Percentiles rank a stretch among this genome's conserved stretches.
Conservation (phyloP, 2,329 filamentous ascomycete genomes). For the Plenodomus biglobosus region DNA sequence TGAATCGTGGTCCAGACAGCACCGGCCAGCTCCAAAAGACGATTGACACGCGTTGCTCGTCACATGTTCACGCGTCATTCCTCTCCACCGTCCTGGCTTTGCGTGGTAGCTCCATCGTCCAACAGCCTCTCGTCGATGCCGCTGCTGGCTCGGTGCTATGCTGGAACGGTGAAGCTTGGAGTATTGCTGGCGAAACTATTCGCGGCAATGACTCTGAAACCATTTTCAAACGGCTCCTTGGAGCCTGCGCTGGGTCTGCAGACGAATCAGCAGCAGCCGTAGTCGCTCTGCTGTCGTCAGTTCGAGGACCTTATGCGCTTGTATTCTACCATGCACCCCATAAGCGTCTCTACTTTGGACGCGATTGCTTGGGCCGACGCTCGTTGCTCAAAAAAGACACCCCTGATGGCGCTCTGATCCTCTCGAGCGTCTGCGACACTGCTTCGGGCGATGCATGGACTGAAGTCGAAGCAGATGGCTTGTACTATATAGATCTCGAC, state of each 20-base stretch:
- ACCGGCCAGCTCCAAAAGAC: constrained; percentile 6
- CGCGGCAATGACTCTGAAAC: constrained; percentile 75
- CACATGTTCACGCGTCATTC: constrained; percentile 58
- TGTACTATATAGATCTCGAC: constrained; percentile 67
- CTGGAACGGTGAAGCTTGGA: constrained; percentile 99
- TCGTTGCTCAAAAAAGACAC: constrained; percentile 67
- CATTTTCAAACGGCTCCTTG: constrained; percentile 63
- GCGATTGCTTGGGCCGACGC: constrained; percentile 83
- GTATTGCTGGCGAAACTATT: constrained; percentile 61
- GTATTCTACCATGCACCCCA: constrained; percentile 71
- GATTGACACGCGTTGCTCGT: not conserved
- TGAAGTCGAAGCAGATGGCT: constrained; percentile 82
- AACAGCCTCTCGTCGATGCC: constrained; percentile 70
- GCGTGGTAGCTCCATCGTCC: constrained; percentile 70
- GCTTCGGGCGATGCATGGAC: constrained; percentile 57
- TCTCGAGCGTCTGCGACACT: constrained; percentile 44
- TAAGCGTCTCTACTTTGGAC: constrained; percentile 72
- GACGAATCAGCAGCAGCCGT: constrained; percentile 13
- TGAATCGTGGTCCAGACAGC: constrained; percentile 39
- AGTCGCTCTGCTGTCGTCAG: constrained; percentile 26
- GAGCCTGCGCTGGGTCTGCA: constrained; percentile 11
- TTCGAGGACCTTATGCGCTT: constrained; percentile 80
- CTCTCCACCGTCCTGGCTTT: constrained; percentile 87
- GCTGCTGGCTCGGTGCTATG: constrained; percentile 69
- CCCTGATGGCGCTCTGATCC: constrained; percentile 44